These are phyloP conservation scores for Penicillium sumatraense DNA, from an alignment of 2,329 filamentous ascomycete genomes.

Conservation along the genomic window DNA sequence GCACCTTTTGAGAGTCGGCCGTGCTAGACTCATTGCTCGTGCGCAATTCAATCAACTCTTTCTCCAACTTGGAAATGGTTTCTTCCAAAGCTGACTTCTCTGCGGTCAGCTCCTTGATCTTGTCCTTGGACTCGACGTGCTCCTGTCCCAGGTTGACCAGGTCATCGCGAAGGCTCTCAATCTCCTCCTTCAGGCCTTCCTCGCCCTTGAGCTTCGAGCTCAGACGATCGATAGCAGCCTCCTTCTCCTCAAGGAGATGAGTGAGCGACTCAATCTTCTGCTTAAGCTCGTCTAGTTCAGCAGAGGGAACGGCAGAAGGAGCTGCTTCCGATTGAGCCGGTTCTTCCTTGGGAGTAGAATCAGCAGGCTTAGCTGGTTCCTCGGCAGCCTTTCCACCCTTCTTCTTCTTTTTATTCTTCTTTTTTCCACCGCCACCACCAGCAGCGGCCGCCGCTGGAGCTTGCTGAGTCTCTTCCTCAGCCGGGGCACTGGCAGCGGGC, in stretches of 20 bases:
- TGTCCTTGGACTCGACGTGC: constrained; percentile 81
- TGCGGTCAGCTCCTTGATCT: constrained; percentile 68
- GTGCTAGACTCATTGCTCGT: constrained; percentile 51
- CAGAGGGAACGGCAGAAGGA: constrained; percentile 25
- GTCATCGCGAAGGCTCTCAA: constrained; percentile 81
- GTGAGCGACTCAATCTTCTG: constrained; percentile 41
- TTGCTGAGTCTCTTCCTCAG: constrained; percentile 28
- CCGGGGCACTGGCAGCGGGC: constrained; percentile 3
- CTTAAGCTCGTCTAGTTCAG: constrained; percentile 37
- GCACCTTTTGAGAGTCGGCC: constrained; percentile 56
- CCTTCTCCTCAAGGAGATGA: constrained; percentile 58
- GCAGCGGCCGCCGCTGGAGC: constrained; percentile 21
- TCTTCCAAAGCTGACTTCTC: constrained; percentile 71
- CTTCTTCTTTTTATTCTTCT: constrained; percentile 90
- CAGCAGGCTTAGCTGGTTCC: constrained; percentile 33
- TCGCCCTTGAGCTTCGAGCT: constrained; percentile 73
- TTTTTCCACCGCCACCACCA: constrained; percentile 51
- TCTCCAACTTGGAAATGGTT: constrained; percentile 70
- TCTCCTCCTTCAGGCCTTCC: constrained; percentile 80
- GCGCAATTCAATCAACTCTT: constrained; percentile 66
- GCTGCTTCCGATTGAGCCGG: constrained; percentile 41
- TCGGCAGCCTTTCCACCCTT: constrained; percentile 65
- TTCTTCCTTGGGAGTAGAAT: constrained; percentile 18
- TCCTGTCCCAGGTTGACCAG: constrained; percentile 79
- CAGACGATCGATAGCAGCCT: constrained; percentile 73